These are phyloP conservation scores for Hypoxylon sp. DNA, from an alignment of 2,329 filamentous ascomycete species.

Conservation along the genomic window DNA sequence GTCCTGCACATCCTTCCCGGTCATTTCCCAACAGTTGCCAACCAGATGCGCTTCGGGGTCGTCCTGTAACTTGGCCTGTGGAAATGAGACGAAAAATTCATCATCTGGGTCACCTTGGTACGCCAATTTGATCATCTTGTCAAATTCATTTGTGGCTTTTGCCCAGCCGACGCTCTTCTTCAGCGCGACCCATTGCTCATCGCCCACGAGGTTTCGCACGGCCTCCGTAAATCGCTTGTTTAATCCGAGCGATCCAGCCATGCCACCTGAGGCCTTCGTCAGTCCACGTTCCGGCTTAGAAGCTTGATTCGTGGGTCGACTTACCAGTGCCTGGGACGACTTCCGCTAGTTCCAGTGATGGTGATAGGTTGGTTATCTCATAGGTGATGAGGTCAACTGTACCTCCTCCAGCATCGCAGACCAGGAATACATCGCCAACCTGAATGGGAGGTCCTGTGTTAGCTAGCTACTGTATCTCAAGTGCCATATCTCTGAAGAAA, in stretches of 20 bases:
- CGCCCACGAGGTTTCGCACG: neutral
- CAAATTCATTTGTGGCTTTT: neutral
- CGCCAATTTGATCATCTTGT: neutral
- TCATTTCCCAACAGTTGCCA: neutral
- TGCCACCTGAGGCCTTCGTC: neutral
- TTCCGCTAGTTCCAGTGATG: neutral
- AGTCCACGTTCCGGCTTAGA: neutral
- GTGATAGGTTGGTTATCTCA: neutral
- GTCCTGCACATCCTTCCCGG: neutral
- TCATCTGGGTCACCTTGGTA: neutral
- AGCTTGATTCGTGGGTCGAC: neutral
- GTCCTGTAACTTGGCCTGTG: neutral
- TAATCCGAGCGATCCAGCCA: neutral
- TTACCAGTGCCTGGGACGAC: neutral
- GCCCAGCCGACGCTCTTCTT: neutral
- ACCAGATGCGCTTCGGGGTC: neutral
- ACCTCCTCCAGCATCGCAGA: neutral
- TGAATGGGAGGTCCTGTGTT: neutral
- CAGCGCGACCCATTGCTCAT: neutral
- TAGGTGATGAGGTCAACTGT: constrained; percentile 1
- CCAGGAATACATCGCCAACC: neutral
- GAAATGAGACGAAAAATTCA: neutral
- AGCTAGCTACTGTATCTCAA: neutral
- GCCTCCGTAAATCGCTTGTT: neutral
- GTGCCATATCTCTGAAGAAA: neutral